Evolutionary conservation across 148 eudicot species (phyloP).

Genomic region (Pharnaceum exiguum): DNA sequence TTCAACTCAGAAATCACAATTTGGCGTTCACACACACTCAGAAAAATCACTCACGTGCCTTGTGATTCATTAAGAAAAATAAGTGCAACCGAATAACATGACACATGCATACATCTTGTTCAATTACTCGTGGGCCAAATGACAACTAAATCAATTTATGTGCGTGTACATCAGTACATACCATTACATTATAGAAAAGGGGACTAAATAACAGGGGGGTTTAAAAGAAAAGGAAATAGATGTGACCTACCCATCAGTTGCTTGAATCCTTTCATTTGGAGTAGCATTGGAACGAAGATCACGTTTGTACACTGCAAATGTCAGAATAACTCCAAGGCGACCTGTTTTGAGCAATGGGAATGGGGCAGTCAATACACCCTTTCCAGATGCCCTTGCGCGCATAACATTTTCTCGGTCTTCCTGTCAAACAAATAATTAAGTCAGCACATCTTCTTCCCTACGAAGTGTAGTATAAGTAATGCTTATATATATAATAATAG

Average conservation of each 20-base stretch:
- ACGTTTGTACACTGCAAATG: constrained; percentile 87
- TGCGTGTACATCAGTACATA: no score
- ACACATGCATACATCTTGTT: no score
- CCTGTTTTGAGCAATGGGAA: constrained; percentile 78
- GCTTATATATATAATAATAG: no score
- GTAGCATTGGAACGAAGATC: constrained; percentile 84
- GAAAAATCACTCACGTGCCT: no score
- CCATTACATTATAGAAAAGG: no score
- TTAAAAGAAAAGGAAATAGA: background rate
- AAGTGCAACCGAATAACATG: no score
- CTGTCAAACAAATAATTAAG: constrained; percentile 30
- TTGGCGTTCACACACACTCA: no score
- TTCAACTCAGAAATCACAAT: background rate
- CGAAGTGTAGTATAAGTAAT: no score
- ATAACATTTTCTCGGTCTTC: constrained; percentile 95
- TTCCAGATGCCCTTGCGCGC: constrained; percentile 92
- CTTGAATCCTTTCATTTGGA: constrained; percentile 58
- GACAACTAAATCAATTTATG: background rate
- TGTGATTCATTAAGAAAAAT: no score
- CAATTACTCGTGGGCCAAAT: no score
- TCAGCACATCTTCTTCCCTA: no score
- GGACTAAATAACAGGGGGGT: no score
- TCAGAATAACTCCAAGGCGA: constrained; percentile 89
- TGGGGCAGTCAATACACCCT: constrained; percentile 96
- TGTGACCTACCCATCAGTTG: constrained; percentile 69